Base-by-base conservation (phyloP, 306 rosid species). In the Cucurbita maxima region DNA sequence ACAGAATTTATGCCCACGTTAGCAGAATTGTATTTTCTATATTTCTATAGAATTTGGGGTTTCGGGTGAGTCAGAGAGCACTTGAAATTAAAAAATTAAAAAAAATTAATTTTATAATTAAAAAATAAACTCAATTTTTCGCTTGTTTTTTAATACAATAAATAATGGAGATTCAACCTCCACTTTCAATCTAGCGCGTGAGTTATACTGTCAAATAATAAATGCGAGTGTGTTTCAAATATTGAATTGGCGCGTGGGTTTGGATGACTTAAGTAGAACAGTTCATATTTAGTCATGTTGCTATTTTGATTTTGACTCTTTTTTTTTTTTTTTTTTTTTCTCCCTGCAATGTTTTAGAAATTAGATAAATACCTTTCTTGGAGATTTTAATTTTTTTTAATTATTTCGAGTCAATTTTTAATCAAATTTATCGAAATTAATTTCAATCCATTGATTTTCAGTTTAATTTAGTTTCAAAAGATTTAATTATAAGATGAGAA, bases 1-100 rank as follows among this genome's bases (percentile, higher is more conserved):
- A 77, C 72, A 71, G 88, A 84, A 84, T 77, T 13, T 5, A 12
- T 4, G 84, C 79, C 76, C 85, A 76, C 80, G 73, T 69, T 81
- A 76, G 76, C 76, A 77, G 78, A 75, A 73, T 69, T 72, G 60
- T 76, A 52, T 25, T 48, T 25, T 80, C 62, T 60, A 34, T 13
- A 60, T 2, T 60, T 30, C 18, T 34, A 6, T 8, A 76, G 73
- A 78, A 77, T 72, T 51, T 77, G 36, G 47, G 47, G 56, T 44
- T 44, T 12, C 37, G n/a, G 53, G 70, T 74, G 71, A 74, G 58
- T 74, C 77, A 74, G 58, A 74, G n/a, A 34, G 70, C 77, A 74
- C 55, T 74, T 6, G 34, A 60, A 20, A 73, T 11, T 54, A 4
- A 13, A 38, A 60, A 59, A 54, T 22, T 11, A 52, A 40, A 5